Evolutionary conservation across 257 asterid species (phyloP).

Genomic region (Gardenia jasminoides): DNA sequence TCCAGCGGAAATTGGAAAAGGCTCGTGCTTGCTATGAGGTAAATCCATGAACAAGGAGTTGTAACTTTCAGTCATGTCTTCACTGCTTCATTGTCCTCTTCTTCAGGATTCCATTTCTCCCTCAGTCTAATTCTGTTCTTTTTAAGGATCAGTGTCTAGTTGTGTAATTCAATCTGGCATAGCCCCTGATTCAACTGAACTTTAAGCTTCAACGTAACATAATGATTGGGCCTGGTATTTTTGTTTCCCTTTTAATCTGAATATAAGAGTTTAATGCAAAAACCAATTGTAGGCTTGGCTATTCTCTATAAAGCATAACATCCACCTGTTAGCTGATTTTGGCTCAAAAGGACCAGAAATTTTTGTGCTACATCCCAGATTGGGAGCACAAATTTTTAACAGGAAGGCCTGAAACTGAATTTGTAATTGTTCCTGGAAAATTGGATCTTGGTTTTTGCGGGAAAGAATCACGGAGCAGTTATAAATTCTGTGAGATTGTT

Average conservation of each 20-base stretch:
- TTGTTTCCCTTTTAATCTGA: not conserved
- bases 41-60: not conserved
- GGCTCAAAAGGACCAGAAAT: not conserved
- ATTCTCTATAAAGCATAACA: not conserved
- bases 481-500: not conserved
- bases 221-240: not conserved
- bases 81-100: not conserved
- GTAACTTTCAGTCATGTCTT: no score
- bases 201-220: not conserved
- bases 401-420: not conserved
- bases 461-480: no score
- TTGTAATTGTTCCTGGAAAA: not conserved
- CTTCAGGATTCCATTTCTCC: not conserved
- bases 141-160: not conserved
- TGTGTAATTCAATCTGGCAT: slow-evolving; percentile 9
- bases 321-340: not conserved
- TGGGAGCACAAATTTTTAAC: not conserved
- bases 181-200: not conserved
- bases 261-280: not conserved
- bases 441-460: not conserved
- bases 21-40: slow-evolving; percentile 90
- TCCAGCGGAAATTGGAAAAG: slow-evolving; percentile 58
- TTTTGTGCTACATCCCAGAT: not conserved
- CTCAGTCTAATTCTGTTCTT: not conserved
- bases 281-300: not conserved